Conservation (phyloP, 768 basidiomycete genomes). For the Leccinum longicurvipes region DNA sequence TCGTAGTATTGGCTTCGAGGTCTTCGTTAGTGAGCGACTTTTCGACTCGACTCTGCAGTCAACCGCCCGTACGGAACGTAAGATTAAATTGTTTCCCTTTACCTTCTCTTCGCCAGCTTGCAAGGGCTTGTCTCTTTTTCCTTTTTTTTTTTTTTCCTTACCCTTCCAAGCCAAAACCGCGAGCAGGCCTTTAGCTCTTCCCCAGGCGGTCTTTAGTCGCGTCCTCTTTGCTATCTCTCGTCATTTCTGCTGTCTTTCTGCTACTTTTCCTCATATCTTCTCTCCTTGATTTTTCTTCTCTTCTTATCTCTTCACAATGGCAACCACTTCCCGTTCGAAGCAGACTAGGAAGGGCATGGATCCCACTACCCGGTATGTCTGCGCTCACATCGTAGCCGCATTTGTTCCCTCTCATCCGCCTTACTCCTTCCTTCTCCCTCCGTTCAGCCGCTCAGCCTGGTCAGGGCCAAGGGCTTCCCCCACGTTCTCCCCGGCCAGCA, state of each 20-base stretch:
- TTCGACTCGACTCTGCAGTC: conserved; percentile 29
- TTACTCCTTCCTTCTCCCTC: conserved; percentile 5
- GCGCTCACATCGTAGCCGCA: conserved; percentile 11
- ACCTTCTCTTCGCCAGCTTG: conserved; percentile 25
- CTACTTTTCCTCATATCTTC: conserved; percentile 21
- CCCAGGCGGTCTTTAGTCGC: conserved; percentile 29
- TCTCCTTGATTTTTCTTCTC: conserved; percentile 30
- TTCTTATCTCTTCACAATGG: conserved; percentile 43
- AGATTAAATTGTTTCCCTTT: conserved; percentile 23
- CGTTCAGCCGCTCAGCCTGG: conserved; percentile 55
- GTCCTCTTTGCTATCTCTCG: conserved; percentile 35
- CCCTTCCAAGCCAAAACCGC: too few relatives aligned
- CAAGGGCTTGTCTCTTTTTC: conserved; percentile 18
- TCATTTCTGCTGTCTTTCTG: conserved; percentile 34
- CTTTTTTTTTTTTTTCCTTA: conserved; percentile 5
- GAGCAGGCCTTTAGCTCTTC: conserved; percentile 20
- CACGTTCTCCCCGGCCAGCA: conserved; percentile 56
- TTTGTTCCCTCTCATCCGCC: conserved; percentile 10
- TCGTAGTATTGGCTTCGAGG: conserved; percentile 27
- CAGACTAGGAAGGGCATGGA: conserved; percentile 62
- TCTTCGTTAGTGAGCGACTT: conserved; percentile 23
- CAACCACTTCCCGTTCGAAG: conserved; percentile 62
- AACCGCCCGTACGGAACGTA: conserved; percentile 28
- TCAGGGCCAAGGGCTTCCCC: conserved; percentile 64
- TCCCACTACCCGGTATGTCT: conserved; percentile 47